These are phyloP conservation scores for Solanum hybrid DNA, from an alignment of 305 asterid species.

Conservation along the genomic window DNA sequence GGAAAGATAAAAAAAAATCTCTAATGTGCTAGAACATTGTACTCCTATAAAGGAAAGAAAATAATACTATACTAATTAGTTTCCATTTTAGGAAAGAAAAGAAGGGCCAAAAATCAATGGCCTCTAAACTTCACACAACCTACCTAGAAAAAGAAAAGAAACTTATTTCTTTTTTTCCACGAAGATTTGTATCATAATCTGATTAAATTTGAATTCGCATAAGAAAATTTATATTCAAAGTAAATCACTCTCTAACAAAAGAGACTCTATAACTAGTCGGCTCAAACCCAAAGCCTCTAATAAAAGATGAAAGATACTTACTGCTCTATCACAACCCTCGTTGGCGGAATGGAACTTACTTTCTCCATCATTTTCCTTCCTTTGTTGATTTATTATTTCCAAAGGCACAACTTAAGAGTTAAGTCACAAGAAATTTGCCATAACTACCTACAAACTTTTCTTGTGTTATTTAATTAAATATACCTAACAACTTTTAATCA, in stretches of 20 bases:
- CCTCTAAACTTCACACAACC: not conserved
- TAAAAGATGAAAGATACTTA: not conserved
- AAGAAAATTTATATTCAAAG: not conserved
- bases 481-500: not conserved
- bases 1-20: not conserved
- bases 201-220: not conserved
- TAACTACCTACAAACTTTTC: not conserved
- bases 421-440: slow-evolving; percentile 4
- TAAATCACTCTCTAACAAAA: not conserved
- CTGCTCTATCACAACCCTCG: not conserved
- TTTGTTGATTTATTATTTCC: not conserved
- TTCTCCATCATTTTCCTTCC: not conserved
- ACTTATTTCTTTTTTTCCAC: not conserved
- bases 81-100: not conserved
- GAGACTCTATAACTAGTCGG: rapidly evolving
- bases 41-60: not conserved
- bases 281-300: not conserved
- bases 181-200: too few species aligned
- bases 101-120: not conserved
- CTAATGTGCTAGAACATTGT: not conserved
- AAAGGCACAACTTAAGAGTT: not conserved
- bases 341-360: not conserved
- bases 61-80: not conserved
- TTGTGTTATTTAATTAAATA: not conserved
- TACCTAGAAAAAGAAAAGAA: not conserved